Conservation (phyloP, 2,329 filamentous ascomycete species). For the Blastomyces parvus region DNA sequence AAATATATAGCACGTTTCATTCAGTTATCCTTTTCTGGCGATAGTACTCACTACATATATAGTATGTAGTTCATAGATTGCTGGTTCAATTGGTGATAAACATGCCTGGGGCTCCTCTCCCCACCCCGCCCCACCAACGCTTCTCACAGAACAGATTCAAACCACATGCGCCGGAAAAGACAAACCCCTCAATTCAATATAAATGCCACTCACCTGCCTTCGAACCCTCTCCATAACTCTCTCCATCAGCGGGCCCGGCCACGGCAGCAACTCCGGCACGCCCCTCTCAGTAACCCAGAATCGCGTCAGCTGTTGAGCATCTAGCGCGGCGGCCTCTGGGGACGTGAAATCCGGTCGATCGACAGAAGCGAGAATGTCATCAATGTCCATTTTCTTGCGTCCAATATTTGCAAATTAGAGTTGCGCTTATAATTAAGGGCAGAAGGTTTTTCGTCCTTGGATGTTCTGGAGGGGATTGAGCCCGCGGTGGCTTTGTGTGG, state of each 20-base stretch:
- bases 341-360: conserved; percentile 46
- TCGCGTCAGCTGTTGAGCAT: conserved; percentile 81
- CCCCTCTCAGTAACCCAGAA: conserved; percentile 89
- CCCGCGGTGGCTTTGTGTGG: not conserved
- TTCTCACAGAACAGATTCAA: not conserved
- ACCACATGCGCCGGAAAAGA: not conserved
- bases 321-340: conserved; percentile 40
- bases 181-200: not conserved
- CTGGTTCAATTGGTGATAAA: not conserved
- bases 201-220: conserved; percentile 40
- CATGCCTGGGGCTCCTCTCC: not conserved
- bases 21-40: not conserved
- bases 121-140: not conserved
- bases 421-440: not conserved
- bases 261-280: conserved; percentile 79
- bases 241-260: conserved; percentile 66
- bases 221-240: conserved; percentile 66
- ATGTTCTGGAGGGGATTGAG: not conserved
- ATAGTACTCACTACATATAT: not conserved
- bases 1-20: not conserved
- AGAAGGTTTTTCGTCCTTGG: not conserved
- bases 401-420: conserved; percentile 13
- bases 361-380: conserved; percentile 68
- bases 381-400: conserved; percentile 49
- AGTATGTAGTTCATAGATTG: not conserved